A percentile compares a stretch with the other conserved stretches of the same genome.
phyloP scores from a whole-genome alignment of 441 rosid genomes.

The Metrosideros polymorpha region DNA sequence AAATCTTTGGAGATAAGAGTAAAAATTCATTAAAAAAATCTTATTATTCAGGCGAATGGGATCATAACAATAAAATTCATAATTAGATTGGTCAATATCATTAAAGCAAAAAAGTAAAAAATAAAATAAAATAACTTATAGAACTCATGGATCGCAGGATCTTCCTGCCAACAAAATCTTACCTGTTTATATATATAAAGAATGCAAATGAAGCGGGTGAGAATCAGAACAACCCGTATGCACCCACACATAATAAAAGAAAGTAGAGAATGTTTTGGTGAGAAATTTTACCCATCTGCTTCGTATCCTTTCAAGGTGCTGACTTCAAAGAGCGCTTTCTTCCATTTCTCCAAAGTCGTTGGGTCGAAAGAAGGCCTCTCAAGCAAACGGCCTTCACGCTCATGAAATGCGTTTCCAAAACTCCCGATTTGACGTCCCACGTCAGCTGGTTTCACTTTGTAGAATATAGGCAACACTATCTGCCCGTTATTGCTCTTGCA shows the following conservation, averaged over 20 bases:
- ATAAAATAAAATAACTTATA: background rate
- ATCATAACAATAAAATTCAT: background rate
- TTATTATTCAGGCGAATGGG: fast-evolving
- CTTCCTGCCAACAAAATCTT: no score
- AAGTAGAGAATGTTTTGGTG: background rate
- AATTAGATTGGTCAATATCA: background rate
- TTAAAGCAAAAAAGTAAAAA: background rate
- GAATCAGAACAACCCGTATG: background rate
- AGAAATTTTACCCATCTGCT: background rate
- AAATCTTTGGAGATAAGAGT: background rate
- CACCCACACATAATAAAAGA: background rate
- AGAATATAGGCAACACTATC: background rate
- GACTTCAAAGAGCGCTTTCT: background rate
- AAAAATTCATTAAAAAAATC: background rate
- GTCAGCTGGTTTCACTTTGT: background rate
- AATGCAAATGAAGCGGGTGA: background rate
- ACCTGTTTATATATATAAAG: background rate
- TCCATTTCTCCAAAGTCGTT: background rate
- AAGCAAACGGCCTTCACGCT: background rate
- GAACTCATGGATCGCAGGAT: background rate
- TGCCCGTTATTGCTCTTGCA: fast-evolving
- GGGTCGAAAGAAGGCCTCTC: background rate
- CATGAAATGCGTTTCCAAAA: fast-evolving
- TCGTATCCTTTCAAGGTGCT: background rate
- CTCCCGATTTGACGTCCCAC: fast-evolving